A percentile compares a stretch with the other conserved stretches of the same genome.
Conservation (phyloP, 1,139 yeast genomes). For the Nakaseomyces delphensis region DNA sequence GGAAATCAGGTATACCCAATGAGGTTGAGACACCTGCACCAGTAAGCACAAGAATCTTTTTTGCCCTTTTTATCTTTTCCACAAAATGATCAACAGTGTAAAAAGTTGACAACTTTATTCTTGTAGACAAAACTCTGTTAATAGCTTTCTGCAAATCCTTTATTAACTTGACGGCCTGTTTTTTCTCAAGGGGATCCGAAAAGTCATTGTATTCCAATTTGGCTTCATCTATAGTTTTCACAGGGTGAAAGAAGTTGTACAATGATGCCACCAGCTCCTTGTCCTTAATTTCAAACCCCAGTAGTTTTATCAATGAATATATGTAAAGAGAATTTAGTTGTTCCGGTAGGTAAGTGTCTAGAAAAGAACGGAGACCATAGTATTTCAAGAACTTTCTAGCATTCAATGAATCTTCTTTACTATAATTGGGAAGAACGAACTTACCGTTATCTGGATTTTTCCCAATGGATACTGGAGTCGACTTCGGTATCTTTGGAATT, state of each 20-base stretch:
- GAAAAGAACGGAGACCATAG: conserved; percentile 52
- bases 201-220: conserved; percentile 20
- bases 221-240: conserved; percentile 10
- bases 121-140: conserved; percentile 46
- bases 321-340: conserved; percentile 50
- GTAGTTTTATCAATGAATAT: conserved; percentile 38
- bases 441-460: conserved; percentile 26
- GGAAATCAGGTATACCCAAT: conserved; percentile 88
- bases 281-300: conserved; percentile 47
- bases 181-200: conserved; percentile 36
- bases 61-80: conserved; percentile 44
- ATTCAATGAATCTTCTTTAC: conserved; percentile 37
- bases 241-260: conserved; percentile 27
- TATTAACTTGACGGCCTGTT: conserved; percentile 42
- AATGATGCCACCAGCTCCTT: conserved; percentile 34
- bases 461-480: conserved; percentile 12
- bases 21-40: conserved; percentile 97
- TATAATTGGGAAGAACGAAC: conserved; percentile 31
- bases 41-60: conserved; percentile 67
- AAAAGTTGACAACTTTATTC: conserved; percentile 46
- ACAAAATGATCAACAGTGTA: conserved; percentile 54
- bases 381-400: conserved; percentile 53
- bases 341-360: conserved; percentile 52
- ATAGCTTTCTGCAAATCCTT: conserved; percentile 51
- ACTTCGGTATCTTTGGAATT: conserved; percentile 4